phyloP scores from a whole-genome alignment of 1,139 yeast species.

The Candida mesenterica region DNA sequence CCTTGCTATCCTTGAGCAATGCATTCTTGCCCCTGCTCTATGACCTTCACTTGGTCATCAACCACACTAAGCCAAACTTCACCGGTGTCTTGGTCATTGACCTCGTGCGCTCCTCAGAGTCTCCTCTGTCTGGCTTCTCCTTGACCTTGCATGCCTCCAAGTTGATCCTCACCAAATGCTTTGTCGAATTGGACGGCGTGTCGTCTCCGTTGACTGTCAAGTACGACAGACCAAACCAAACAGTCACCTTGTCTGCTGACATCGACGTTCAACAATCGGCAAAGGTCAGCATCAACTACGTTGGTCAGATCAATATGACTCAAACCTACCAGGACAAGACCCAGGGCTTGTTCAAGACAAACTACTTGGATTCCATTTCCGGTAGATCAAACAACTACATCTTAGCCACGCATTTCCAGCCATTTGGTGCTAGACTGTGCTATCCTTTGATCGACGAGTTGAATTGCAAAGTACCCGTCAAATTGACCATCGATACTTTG shows the following conservation, averaged over 20 bases:
- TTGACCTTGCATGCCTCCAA: conserved; percentile 43
- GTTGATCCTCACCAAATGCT: conserved; percentile 34
- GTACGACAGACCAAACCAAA: conserved; percentile 40
- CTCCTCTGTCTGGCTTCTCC: conserved; percentile 18
- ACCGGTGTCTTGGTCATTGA: conserved; percentile 43
- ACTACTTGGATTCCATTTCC: conserved; percentile 49
- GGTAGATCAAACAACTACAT: conserved; percentile 49
- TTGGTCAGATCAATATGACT: conserved; percentile 57
- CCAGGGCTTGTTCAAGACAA: conserved; percentile 66
- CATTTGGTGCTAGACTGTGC: conserved; percentile 56
- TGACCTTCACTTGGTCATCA: conserved; percentile 38
- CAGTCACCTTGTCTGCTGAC: conserved; percentile 20
- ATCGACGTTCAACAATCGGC: conserved; percentile 5
- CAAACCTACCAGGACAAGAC: conserved; percentile 58
- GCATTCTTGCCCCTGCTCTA: conserved; percentile 44
- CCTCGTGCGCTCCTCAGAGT: conserved; percentile 22
- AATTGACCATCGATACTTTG: conserved; percentile 46
- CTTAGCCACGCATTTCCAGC: conserved; percentile 70
- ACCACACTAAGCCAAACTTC: conserved; percentile 56
- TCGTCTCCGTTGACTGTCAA: conserved; percentile 18
- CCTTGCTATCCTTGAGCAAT: conserved; percentile 23
- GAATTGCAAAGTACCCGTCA: conserved; percentile 49
- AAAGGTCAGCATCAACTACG: conserved; percentile 25
- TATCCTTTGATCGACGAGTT: conserved; percentile 70
- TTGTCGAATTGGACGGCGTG: conserved; percentile 5